phyloP scores from a whole-genome alignment of 208 protist genomes.

The Leishmania martiniquensis region DNA sequence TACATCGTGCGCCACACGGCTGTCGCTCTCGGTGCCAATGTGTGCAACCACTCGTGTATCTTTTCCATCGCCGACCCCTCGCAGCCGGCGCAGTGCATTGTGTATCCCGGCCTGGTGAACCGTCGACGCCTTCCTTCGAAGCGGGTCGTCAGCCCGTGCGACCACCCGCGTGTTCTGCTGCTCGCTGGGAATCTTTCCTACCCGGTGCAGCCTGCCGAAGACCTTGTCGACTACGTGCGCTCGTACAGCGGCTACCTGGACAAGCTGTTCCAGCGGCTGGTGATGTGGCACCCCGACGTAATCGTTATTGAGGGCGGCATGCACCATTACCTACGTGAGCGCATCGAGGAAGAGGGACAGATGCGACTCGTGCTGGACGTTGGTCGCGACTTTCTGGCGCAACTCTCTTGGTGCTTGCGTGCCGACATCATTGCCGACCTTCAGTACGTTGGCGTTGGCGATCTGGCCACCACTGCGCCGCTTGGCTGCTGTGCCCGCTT shows the following conservation, averaged over 20 bases:
- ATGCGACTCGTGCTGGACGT: slow-evolving; percentile 68
- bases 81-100: slow-evolving; percentile 17
- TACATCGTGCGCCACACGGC: slow-evolving; percentile 22
- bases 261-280: slow-evolving; percentile 75
- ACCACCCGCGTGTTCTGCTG: slow-evolving; percentile 62
- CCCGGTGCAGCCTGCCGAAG: slow-evolving; percentile 29
- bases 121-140: slow-evolving; percentile 28
- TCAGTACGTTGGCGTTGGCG: slow-evolving; percentile 56
- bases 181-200: slow-evolving; percentile 62
- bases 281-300: slow-evolving; percentile 57
- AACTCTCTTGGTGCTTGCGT: slow-evolving; percentile 50
- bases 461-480: slow-evolving; percentile 39
- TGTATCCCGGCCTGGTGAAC: slow-evolving; percentile 30
- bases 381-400: slow-evolving; percentile 38
- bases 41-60: slow-evolving; percentile 21
- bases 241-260: slow-evolving; percentile 69
- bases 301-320: slow-evolving; percentile 77
- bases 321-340: slow-evolving; percentile 78
- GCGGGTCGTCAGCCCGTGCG: slow-evolving; percentile 30
- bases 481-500: slow-evolving; percentile 53
- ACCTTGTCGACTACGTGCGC: slow-evolving; percentile 60
- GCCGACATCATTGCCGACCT: slow-evolving; percentile 63
- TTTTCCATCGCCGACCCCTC: slow-evolving; percentile 11
- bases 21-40: slow-evolving; percentile 20
- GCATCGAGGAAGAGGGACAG: slow-evolving; percentile 40